Evolutionary conservation across 805 yeast species (phyloP), one percentile per base, ranked within the genome.

Genomic region (Scheffersomyces lignosus): DNA sequence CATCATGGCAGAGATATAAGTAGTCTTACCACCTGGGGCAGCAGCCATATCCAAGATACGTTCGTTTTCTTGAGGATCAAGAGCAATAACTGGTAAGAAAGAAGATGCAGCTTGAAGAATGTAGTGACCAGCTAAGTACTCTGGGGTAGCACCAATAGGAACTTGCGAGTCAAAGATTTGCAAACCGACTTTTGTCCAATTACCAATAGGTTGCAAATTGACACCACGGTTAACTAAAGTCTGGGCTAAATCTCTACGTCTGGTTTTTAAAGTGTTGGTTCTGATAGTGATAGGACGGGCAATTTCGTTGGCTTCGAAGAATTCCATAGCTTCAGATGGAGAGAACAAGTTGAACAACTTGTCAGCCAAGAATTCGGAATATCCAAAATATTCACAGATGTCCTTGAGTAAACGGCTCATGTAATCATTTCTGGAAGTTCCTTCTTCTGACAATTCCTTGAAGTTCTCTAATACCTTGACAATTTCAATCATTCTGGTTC

Each of bases 121-220:
- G 67, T 93, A 93, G 58, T 93, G 96, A 56, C 99, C 99, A 10
- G 98, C 95, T 56, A 93, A 73, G 60, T 93, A 93, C 67, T 93
- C 99, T 29, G 99, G 99, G 6, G 99, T 93, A 30, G 99, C 99
- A 64, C 99, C 99, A 51, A 93, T 87, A 29, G 99, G 99, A n/a
- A 93, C 98, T 63, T 90, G 98, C 16, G 98, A 90, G 59, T 93
- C 99, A 60, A 91, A 93, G 36, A 93, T 83, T 65, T 93, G 99
- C 48, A 93, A 73, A 44, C 99, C 99, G 34, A 93, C 98, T 65
- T 93, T 93, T 16, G 98, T 89, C 99, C 99, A 93, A 28, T 86
- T 71, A 34, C 98, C 98, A 52, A 93, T 88, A 30, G 98, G 98
- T 66, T 93, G 97, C 51, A 93, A 73, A 59, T 93, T 93, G 44